Evolutionary conservation across 2,329 filamentous ascomycete genomes (phyloP).

Genomic region (Beauveria australis): DNA sequence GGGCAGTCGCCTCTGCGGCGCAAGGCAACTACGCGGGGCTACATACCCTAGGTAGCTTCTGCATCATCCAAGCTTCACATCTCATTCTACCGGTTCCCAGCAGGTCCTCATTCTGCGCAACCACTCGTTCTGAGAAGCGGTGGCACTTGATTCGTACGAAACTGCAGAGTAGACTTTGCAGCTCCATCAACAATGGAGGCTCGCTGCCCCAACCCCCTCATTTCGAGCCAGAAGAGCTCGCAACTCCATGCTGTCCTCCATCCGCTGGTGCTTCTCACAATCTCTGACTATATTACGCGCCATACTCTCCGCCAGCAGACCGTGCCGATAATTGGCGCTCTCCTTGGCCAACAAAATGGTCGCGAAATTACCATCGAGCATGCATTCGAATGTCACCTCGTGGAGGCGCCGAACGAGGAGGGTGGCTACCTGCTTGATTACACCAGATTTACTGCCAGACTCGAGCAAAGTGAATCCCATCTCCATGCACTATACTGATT

Average conservation of each 20-base stretch:
- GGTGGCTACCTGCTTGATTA: constrained; percentile 56
- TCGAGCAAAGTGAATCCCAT: constrained; percentile 66
- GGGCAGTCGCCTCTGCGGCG: not conserved
- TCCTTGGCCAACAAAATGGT: constrained; percentile 89
- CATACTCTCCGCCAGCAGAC: constrained; percentile 69
- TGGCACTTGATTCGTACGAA: not conserved
- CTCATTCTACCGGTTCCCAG: not conserved
- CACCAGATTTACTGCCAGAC: constrained; percentile 65
- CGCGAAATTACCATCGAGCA: constrained; percentile 87
- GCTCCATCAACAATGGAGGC: constrained; percentile 37
- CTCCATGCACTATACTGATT: not conserved
- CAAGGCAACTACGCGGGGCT: constrained; percentile 2
- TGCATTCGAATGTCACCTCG: constrained; percentile 73
- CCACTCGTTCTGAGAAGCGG: not conserved
- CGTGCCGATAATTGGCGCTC: constrained; percentile 73
- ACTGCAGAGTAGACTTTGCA: not conserved
- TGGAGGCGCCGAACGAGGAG: constrained; percentile 33
- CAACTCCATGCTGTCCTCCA: constrained; percentile 82
- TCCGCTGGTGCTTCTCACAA: constrained; percentile 88
- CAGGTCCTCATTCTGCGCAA: not conserved
- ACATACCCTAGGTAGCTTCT: not conserved
- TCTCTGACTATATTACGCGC: constrained; percentile 92
- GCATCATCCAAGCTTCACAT: constrained; percentile 1
- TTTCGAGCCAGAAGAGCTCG: constrained; percentile 58
- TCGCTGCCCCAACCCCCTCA: constrained; percentile 42